These are phyloP conservation scores for Protomyces pachydermus DNA, from an alignment of 1,139 yeast species.

Conservation along the genomic window DNA sequence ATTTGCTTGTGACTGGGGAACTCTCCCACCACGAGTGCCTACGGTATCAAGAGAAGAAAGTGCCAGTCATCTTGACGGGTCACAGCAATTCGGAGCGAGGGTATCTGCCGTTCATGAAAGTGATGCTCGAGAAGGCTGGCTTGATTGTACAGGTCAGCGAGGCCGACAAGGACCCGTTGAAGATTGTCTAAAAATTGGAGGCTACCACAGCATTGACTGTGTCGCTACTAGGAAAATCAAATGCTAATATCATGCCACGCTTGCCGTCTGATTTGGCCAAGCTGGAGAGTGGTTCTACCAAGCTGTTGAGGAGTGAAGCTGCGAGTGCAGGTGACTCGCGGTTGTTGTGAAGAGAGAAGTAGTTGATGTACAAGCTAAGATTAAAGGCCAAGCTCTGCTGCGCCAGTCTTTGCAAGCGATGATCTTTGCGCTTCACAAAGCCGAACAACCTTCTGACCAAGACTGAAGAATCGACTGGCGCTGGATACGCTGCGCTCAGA, in stretches of 20 bases:
- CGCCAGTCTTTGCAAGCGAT: not conserved
- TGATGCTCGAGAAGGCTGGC: conserved; percentile 45
- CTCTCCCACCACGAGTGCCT: conserved; percentile 88
- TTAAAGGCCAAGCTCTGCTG: not conserved
- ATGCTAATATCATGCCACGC: not conserved
- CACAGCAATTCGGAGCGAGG: conserved; percentile 94
- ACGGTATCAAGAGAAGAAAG: conserved; percentile 64
- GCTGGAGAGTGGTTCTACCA: not conserved
- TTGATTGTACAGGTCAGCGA: conserved; percentile 48
- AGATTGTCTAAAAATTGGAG: conserved; percentile 36
- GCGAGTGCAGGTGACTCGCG: conserved; percentile 18
- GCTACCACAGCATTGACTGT: not conserved
- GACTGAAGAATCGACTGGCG: not conserved
- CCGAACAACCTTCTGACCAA: not conserved
- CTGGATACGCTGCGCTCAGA: not conserved
- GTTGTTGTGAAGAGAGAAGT: conserved; percentile 24
- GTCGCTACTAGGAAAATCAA: not conserved
- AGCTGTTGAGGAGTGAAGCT: conserved; percentile 5
- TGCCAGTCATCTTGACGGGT: conserved; percentile 60
- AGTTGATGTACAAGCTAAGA: conserved; percentile 9
- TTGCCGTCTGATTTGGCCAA: not conserved
- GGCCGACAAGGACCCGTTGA: conserved; percentile 56
- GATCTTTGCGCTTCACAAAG: not conserved
- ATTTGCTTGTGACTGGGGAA: conserved; percentile 84
- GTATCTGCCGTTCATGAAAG: conserved; percentile 52